Percentiles rank a stretch among this genome's conserved stretches.
phyloP scores from a whole-genome alignment of 495 filamentous ascomycete species.

The Talaromyces thailandensis region DNA sequence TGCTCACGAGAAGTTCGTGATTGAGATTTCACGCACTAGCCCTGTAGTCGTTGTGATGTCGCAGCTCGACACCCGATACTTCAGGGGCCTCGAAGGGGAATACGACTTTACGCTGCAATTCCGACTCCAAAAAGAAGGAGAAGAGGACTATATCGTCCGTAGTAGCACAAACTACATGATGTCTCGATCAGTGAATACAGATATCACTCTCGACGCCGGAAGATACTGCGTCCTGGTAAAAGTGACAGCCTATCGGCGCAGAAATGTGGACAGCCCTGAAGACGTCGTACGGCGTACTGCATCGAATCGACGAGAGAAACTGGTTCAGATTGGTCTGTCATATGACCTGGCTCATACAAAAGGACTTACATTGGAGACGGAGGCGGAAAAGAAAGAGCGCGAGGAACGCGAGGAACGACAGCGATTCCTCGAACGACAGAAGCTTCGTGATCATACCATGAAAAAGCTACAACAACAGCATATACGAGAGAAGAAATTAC shows the following conservation, averaged over 20 bases:
- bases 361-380: constrained; percentile 54
- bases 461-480: constrained; percentile 42
- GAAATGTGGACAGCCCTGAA: constrained; percentile 47
- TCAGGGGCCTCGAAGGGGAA: constrained; percentile 71
- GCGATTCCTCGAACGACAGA: constrained; percentile 33
- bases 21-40: constrained; percentile 56
- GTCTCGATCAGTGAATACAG: constrained; percentile 70
- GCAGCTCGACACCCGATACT: constrained; percentile 83
- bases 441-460: constrained; percentile 31
- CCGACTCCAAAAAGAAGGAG: constrained; percentile 69
- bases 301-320: constrained; percentile 61
- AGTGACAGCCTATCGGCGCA: constrained; percentile 56
- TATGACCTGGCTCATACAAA: constrained; percentile 84
- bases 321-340: constrained; percentile 69
- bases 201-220: constrained; percentile 73
- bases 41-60: constrained; percentile 72
- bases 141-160: constrained; percentile 79
- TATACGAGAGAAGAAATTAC: constrained; percentile 40
- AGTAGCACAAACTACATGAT: constrained; percentile 62
- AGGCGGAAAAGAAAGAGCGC: constrained; percentile 47
- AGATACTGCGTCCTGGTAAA: constrained; percentile 74
- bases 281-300: constrained; percentile 58
- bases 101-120: constrained; percentile 74
- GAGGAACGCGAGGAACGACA: constrained; percentile 35
- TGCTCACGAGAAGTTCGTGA: constrained; percentile 70